These are phyloP conservation scores for Penicillium taxi DNA, from an alignment of 495 filamentous ascomycete genomes.

Conservation along the genomic window DNA sequence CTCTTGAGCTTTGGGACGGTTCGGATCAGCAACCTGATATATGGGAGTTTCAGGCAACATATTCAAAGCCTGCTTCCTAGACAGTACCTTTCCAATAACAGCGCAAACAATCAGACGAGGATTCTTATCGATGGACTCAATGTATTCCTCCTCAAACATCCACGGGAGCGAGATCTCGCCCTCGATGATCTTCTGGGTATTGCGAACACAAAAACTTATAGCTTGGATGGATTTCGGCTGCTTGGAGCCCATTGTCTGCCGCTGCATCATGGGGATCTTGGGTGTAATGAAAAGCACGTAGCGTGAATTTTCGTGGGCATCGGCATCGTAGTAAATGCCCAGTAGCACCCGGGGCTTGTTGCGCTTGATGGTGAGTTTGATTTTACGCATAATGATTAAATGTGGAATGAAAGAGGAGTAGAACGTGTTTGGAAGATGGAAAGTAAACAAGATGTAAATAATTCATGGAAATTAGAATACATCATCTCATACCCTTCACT, in stretches of 20 bases:
- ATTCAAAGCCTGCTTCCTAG: neutral
- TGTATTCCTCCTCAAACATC: neutral
- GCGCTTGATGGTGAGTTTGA: neutral
- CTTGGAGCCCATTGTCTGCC: neutral
- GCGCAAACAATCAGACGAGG: neutral
- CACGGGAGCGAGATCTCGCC: neutral
- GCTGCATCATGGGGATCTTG: neutral
- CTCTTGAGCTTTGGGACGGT: neutral
- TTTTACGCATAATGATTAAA: too few species aligned
- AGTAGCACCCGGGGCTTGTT: conserved; percentile 12
- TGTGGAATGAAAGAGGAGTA: too few species aligned
- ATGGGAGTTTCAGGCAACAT: neutral
- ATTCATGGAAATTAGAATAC: too few species aligned
- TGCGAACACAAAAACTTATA: conserved; percentile 6
- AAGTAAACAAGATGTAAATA: too few species aligned
- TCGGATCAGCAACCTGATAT: conserved; percentile 1
- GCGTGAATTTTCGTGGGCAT: neutral
- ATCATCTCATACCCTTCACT: too few species aligned
- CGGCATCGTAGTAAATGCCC: conserved; percentile 2
- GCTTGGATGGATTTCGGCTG: neutral
- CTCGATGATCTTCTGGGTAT: neutral
- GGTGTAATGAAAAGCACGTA: conserved; percentile 7
- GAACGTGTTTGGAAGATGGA: too few species aligned
- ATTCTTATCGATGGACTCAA: neutral
- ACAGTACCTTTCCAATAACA: conserved; percentile 2